phyloP scores from a whole-genome alignment of 2,329 filamentous ascomycete genomes.

The Pestalotiopsis sp. region DNA sequence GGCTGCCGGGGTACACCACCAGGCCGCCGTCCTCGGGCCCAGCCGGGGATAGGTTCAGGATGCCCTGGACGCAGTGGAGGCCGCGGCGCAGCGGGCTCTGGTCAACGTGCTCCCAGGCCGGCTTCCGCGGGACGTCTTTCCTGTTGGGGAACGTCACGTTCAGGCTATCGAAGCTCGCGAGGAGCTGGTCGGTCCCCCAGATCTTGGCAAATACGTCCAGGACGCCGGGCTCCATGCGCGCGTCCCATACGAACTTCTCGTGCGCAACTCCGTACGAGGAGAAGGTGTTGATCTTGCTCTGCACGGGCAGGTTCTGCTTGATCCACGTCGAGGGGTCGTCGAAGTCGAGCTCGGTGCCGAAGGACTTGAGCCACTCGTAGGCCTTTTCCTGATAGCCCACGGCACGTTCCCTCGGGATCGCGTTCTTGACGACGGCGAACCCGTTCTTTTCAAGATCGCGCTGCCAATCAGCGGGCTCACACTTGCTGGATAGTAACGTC shows the following conservation, averaged over 20 bases:
- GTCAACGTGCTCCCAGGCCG: conserved; percentile 39
- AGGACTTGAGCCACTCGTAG: conserved; percentile 22
- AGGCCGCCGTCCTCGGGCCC: conserved; percentile 41
- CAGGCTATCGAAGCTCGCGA: conserved; percentile 48
- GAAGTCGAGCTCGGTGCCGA: conserved; percentile 22
- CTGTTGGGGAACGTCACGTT: conserved; percentile 42
- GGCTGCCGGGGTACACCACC: conserved; percentile 34
- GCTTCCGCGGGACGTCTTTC: conserved; percentile 25
- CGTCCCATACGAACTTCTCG: conserved; percentile 43
- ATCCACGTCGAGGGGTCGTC: conserved; percentile 36
- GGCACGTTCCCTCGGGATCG: conserved; percentile 43
- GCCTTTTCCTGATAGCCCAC: conserved; percentile 33
- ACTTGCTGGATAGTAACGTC: background rate
- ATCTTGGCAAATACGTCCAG: conserved; percentile 42
- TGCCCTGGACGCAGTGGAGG: conserved; percentile 32
- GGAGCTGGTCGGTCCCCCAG: conserved; percentile 41
- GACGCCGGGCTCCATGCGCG: conserved; percentile 38
- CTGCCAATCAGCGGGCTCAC: conserved; percentile 33
- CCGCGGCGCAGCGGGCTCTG: conserved; percentile 28
- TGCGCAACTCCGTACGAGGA: conserved; percentile 35
- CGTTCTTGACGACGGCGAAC: conserved; percentile 48
- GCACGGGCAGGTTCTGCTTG: conserved; percentile 37
- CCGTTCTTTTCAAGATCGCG: conserved; percentile 39
- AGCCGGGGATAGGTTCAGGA: conserved; percentile 31
- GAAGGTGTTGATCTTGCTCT: conserved; percentile 33